Evolutionary conservation across 352 stramenopile species (phyloP).

Genomic region (Phytophthora europaea): DNA sequence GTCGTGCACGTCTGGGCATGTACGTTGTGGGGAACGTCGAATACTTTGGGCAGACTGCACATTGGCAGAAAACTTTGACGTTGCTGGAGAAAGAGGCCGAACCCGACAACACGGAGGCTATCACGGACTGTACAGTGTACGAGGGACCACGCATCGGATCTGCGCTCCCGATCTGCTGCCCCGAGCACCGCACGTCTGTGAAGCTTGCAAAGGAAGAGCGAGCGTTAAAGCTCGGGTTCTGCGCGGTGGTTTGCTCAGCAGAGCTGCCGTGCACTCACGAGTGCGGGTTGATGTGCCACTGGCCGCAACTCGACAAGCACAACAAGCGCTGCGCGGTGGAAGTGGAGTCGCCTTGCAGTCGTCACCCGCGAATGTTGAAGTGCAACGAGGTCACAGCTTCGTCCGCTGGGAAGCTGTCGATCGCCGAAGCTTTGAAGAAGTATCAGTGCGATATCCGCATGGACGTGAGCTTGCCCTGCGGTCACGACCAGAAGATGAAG

Average conservation of each 20-base stretch:
- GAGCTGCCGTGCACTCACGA: constrained; percentile 70
- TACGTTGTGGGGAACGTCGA: constrained; percentile 86
- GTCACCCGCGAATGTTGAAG: constrained; percentile 57
- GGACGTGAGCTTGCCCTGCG: constrained; percentile 71
- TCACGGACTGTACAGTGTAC: constrained; percentile 52
- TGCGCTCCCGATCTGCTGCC: constrained; percentile 83
- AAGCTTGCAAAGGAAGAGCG: constrained; percentile 40
- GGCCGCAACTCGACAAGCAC: constrained; percentile 61
- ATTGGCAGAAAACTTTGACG: constrained; percentile 84
- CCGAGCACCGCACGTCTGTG: constrained; percentile 62
- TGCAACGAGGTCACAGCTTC: constrained; percentile 61
- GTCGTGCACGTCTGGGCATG: constrained; percentile 85
- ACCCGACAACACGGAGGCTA: constrained; percentile 46
- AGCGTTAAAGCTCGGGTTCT: constrained; percentile 83
- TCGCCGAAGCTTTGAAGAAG: constrained; percentile 50
- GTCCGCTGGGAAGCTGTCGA: constrained; percentile 22
- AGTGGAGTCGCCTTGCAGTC: constrained; percentile 74
- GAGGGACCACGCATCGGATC: constrained; percentile 56
- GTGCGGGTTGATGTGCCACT: constrained; percentile 81
- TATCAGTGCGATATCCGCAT: constrained; percentile 72
- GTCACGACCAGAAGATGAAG: constrained; percentile 61
- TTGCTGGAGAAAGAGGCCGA: constrained; percentile 55
- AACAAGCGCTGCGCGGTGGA: constrained; percentile 64
- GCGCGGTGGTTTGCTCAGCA: constrained; percentile 68
- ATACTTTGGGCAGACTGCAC: constrained; percentile 80